Conservation (phyloP, 441 rosid species). For the Populus hybrid region DNA sequence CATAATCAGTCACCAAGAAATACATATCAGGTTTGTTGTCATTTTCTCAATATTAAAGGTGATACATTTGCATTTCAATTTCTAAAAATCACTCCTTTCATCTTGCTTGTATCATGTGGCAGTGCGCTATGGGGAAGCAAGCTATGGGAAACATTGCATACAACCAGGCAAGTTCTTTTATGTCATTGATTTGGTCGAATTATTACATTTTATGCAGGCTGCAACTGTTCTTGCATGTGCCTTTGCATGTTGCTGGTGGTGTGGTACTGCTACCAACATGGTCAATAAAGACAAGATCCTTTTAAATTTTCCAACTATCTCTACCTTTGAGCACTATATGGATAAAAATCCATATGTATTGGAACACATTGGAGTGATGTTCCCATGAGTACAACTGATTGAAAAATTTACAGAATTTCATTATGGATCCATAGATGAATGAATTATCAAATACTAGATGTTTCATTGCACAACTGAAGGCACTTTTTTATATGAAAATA, state of each 20-base stretch:
- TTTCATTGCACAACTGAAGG: not conserved
- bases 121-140: slow-evolving; percentile 99
- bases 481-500: not conserved
- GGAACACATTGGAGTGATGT: not conserved
- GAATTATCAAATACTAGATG: not conserved
- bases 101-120: slow-evolving; percentile 16
- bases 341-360: not conserved
- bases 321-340: not conserved
- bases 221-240: not conserved
- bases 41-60: slow-evolving; percentile 15
- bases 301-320: not conserved
- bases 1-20: slow-evolving; percentile 99
- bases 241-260: not conserved
- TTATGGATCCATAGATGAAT: not conserved
- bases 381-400: not conserved
- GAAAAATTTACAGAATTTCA: not conserved
- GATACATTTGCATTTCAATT: slow-evolving; percentile 10
- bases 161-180: slow-evolving; percentile 68
- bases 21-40: slow-evolving; percentile 75
- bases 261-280: not conserved
- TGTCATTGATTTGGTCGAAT: slow-evolving; percentile 1
- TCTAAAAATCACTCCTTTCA: slow-evolving; percentile 17
- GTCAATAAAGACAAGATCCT: not conserved
- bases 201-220: not conserved
- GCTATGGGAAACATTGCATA: slow-evolving; percentile 98